Evolutionary conservation across 1,139 yeast genomes (phyloP).

Genomic region (Lodderomyces beijingensis): DNA sequence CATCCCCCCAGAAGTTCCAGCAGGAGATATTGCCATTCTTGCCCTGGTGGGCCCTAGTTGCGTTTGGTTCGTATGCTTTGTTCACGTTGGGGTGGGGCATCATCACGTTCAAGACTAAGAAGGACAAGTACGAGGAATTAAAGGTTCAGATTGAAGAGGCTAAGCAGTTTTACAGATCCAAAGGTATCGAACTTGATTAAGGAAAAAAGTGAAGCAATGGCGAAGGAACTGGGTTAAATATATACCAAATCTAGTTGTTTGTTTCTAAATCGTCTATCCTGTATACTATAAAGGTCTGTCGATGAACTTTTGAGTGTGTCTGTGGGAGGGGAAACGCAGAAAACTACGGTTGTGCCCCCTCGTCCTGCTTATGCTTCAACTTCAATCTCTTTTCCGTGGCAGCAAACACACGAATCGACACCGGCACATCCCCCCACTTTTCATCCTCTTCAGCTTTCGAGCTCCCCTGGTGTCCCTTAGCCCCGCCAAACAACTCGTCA

Average conservation of each 20-base stretch:
- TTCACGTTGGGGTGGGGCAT: constrained; percentile 71
- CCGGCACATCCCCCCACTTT: constrained; percentile 69
- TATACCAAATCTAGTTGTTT: no score
- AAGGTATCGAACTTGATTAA: constrained; percentile 54
- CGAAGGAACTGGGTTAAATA: no score
- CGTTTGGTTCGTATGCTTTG: constrained; percentile 71
- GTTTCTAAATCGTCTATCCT: no score
- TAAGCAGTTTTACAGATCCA: constrained; percentile 50
- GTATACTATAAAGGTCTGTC: no score
- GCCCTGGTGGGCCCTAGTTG: constrained; percentile 69
- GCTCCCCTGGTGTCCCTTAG: constrained; percentile 4
- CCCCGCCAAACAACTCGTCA: constrained; percentile 10
- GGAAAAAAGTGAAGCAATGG: no score
- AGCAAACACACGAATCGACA: constrained; percentile 76
- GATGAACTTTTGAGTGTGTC: no score
- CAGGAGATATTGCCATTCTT: constrained; percentile 58
- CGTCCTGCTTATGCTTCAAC: constrained; percentile 9
- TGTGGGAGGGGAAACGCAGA: no score
- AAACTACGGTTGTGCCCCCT: constrained; percentile 20
- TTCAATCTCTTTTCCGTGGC: constrained; percentile 71
- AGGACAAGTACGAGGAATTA: constrained; percentile 63
- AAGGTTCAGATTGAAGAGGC: constrained; percentile 65
- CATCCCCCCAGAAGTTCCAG: constrained; percentile 47
- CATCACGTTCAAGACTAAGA: constrained; percentile 68
- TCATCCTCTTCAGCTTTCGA: constrained; percentile 24